A percentile compares a stretch with the other conserved stretches of the same genome.
phyloP scores from a whole-genome alignment of 345 rosid species.

The Pistacia atlantica region DNA sequence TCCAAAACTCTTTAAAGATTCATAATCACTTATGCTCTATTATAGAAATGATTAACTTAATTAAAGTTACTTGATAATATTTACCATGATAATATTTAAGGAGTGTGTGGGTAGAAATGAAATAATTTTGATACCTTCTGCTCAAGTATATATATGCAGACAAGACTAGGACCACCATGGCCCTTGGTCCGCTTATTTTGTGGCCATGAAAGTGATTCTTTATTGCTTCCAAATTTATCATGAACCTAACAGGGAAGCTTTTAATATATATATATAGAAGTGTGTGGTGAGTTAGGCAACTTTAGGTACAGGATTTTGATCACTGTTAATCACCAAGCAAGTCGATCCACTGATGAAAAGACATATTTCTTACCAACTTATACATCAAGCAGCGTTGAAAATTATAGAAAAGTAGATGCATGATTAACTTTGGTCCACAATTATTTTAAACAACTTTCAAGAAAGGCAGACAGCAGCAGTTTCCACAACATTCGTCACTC shows the following conservation, averaged over 20 bases:
- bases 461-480: slow-evolving; percentile 13
- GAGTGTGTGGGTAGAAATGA: too few relatives aligned
- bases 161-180: slow-evolving; percentile 4
- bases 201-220: background rate
- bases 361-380: background rate
- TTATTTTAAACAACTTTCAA: background rate
- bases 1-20: background rate
- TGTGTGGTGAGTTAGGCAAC: background rate
- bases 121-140: too few relatives aligned
- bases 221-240: slow-evolving; percentile 17
- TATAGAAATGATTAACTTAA: too few relatives aligned
- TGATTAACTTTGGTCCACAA: slow-evolving; percentile 16
- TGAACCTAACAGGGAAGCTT: slow-evolving; percentile 2
- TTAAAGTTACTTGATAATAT: too few relatives aligned
- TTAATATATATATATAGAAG: too few relatives aligned
- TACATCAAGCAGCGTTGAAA: background rate
- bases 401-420: background rate
- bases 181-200: background rate
- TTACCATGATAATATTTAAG: too few relatives aligned
- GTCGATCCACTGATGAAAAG: background rate
- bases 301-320: slow-evolving; percentile 6
- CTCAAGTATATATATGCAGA: background rate
- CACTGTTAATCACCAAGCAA: slow-evolving; percentile 1
- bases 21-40: background rate
- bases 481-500: slow-evolving; percentile 29